Conservation (phyloP, 805 yeast species). For the Wickerhamiella dianesei region DNA sequence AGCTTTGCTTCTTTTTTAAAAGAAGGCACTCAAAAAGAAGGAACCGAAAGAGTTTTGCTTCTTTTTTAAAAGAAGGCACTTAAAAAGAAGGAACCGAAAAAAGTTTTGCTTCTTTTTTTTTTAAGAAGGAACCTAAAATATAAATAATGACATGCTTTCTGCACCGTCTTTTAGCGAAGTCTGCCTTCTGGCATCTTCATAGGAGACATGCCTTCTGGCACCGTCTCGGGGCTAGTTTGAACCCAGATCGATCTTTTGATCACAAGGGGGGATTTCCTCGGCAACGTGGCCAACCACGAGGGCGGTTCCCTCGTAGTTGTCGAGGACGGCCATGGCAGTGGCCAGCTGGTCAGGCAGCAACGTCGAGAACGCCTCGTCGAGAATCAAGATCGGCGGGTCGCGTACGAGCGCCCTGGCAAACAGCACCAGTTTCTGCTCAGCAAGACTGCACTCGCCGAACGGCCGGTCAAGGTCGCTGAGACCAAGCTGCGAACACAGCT, state of each 20-base stretch:
- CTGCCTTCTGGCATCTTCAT: no score
- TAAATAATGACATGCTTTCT: no score
- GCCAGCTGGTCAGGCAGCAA: conserved; percentile 56
- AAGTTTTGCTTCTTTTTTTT: no score
- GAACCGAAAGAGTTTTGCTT: no score
- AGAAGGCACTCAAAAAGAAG: no score
- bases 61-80: no score
- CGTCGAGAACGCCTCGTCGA: conserved; percentile 89
- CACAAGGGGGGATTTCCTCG: conserved; percentile 65
- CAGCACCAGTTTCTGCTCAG: conserved; percentile 65
- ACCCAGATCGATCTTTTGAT: conserved; percentile 25
- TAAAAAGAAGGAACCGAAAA: no score
- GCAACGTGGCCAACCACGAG: conserved; percentile 72
- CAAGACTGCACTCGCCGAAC: conserved; percentile 46
- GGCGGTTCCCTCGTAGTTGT: conserved; percentile 54
- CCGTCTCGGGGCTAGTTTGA: no score
- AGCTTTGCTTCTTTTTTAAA: no score
- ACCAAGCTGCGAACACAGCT: conserved; percentile 35
- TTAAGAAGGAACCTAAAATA: no score
- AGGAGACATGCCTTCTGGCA: no score
- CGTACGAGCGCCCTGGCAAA: conserved; percentile 68
- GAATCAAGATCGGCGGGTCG: conserved; percentile 60
- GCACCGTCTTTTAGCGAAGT: no score
- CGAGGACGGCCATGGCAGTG: conserved; percentile 39
- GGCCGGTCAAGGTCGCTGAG: conserved; percentile 28